Percentiles rank a stretch among this genome's conserved stretches.
Evolutionary conservation across 2,329 filamentous ascomycete genomes (phyloP).

Genomic region (Mariannaea sp.): DNA sequence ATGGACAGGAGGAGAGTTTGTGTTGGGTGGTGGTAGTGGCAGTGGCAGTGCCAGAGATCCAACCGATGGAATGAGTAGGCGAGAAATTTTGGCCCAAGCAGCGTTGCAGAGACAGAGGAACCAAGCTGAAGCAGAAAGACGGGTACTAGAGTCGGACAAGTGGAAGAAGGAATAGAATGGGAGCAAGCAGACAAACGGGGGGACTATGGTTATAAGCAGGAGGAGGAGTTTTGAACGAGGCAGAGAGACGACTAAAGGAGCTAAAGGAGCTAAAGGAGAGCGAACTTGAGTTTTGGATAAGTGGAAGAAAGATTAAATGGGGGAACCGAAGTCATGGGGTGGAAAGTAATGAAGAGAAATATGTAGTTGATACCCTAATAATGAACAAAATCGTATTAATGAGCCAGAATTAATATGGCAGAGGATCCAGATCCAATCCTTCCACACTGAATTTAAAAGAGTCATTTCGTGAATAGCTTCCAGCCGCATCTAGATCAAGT

Average conservation of each 20-base stretch:
- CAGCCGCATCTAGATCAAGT: conserved; percentile 81
- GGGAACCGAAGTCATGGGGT: too few species aligned
- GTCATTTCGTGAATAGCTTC: conserved; percentile 80
- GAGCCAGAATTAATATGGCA: conserved; percentile 52
- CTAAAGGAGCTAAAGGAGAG: too few species aligned
- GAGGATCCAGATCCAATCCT: conserved; percentile 61
- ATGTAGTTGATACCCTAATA: too few species aligned
- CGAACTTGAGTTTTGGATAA: too few species aligned
- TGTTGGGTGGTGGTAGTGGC: conserved; percentile 67
- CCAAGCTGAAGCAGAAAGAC: conserved; percentile 41
- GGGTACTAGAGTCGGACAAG: conserved; percentile 38
- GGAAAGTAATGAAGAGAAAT: too few species aligned
- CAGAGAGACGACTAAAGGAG: too few species aligned
- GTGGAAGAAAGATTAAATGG: too few species aligned
- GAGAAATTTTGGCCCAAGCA: conserved; percentile 72
- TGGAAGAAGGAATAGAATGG: conserved; percentile 32
- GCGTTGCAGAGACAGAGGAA: conserved; percentile 44
- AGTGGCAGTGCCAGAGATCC: too few species aligned
- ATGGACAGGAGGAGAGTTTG: conserved; percentile 80
- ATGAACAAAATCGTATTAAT: too few species aligned
- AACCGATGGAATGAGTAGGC: conserved; percentile 60
- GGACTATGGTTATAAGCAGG: too few species aligned
- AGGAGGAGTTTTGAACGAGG: too few species aligned
- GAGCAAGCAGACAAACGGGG: too few species aligned
- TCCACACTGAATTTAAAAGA: conserved; percentile 64